Percentiles rank a stretch among this genome's conserved stretches.
Evolutionary conservation across 495 filamentous ascomycete species (phyloP).

Genomic region (Daldinia childiae): DNA sequence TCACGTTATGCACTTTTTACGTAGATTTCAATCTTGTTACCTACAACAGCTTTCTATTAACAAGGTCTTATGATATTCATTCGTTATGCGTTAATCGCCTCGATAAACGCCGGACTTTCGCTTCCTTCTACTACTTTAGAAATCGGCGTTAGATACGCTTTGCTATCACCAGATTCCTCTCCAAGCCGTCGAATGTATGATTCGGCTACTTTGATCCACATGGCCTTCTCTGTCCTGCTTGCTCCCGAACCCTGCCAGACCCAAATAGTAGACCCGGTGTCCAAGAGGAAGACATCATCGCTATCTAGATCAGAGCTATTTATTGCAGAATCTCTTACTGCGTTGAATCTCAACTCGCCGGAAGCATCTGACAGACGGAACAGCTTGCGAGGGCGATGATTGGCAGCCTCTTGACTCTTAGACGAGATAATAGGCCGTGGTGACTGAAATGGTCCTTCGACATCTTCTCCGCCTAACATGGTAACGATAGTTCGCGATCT

Average conservation of each 20-base stretch:
- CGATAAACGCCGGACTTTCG: slow-evolving; percentile 62
- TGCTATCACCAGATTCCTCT: slow-evolving; percentile 48
- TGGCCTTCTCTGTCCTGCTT: slow-evolving; percentile 62
- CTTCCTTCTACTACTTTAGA: slow-evolving; percentile 63
- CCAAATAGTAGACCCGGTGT: slow-evolving; percentile 62
- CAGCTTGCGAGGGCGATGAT: slow-evolving; percentile 53
- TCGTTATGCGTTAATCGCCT: slow-evolving; percentile 38
- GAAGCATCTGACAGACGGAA: slow-evolving; percentile 66
- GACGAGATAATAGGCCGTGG: slow-evolving; percentile 52
- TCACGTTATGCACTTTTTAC: no score
- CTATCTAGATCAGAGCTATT: slow-evolving; percentile 58
- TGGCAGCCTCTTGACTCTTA: slow-evolving; percentile 12
- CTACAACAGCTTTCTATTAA: no score
- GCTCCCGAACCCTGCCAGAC: slow-evolving; percentile 68
- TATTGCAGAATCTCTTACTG: slow-evolving; percentile 60
- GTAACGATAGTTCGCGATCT: slow-evolving; percentile 62
- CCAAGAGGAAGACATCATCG: slow-evolving; percentile 68
- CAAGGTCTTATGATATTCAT: no score
- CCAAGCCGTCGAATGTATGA: slow-evolving; percentile 61
- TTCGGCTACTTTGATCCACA: slow-evolving; percentile 67
- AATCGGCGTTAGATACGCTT: slow-evolving; percentile 59
- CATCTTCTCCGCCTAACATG: slow-evolving; percentile 62
- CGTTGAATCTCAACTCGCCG: slow-evolving; percentile 60
- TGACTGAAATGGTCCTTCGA: slow-evolving; percentile 46
- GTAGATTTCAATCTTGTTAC: no score